These are phyloP conservation scores for Teratosphaeria destructans DNA, from an alignment of 2,329 filamentous ascomycete genomes.

Conservation along the genomic window DNA sequence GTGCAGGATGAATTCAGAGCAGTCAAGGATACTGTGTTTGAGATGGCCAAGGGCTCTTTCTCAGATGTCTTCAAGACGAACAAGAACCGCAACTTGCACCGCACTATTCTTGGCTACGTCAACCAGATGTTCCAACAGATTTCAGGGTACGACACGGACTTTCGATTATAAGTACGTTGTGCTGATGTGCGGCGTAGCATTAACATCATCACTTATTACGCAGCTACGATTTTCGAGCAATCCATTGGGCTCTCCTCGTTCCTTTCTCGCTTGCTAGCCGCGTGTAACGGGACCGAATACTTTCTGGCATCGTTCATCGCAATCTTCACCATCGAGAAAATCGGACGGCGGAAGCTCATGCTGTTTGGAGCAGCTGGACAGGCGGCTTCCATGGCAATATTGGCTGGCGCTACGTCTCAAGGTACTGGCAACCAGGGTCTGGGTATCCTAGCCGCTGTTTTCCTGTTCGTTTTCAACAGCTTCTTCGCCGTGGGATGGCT, in stretches of 20 bases:
- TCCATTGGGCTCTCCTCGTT: conserved; percentile 42
- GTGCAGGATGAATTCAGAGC: conserved; percentile 39
- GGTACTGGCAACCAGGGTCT: conserved; percentile 8
- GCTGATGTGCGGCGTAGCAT: conserved; percentile 2
- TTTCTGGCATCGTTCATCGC: conserved; percentile 40
- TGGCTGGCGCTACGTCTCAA: conserved; percentile 18
- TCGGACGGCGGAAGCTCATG: conserved; percentile 57
- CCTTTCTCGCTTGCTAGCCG: conserved; percentile 42
- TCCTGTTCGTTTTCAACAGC: conserved; percentile 28
- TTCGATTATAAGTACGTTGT: too few relatives aligned
- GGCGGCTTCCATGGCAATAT: conserved; percentile 19
- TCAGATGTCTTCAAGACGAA: conserved; percentile 20
- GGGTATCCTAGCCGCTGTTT: conserved; percentile 29
- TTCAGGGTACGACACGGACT: background rate
- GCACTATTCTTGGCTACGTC: conserved; percentile 23
- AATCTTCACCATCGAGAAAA: conserved; percentile 40
- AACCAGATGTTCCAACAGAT: conserved; percentile 29
- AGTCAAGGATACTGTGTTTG: conserved; percentile 44
- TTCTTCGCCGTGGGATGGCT: conserved; percentile 29
- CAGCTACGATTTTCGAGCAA: conserved; percentile 42
- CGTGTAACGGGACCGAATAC: conserved; percentile 44
- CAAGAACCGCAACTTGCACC: conserved; percentile 25
- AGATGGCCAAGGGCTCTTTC: conserved; percentile 28
- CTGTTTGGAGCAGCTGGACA: conserved; percentile 53
- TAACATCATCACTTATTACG: conserved; percentile 26